A percentile compares a stretch with the other conserved stretches of the same genome.
These are phyloP conservation scores for Coffea humblotiana DNA, from an alignment of 305 asterid species.

Conservation along the genomic window DNA sequence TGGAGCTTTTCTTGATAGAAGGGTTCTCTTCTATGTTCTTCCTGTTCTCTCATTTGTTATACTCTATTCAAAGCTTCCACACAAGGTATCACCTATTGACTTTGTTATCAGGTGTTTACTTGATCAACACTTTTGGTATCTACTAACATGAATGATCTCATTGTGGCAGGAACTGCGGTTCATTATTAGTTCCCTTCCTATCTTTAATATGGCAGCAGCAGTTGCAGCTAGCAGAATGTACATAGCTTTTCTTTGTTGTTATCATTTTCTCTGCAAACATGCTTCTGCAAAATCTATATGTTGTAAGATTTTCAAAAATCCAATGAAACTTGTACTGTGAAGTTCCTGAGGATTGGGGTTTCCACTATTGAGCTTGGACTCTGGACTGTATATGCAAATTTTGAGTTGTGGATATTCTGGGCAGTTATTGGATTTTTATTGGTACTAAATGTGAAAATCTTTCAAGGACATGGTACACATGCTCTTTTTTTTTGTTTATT, in stretches of 20 bases:
- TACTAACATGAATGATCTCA: constrained; percentile 21
- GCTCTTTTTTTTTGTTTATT: too few relatives aligned
- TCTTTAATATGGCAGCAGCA: constrained; percentile 91
- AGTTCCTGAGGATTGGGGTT: neutral
- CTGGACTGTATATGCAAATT: neutral
- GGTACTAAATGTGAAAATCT: neutral
- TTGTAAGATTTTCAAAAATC: neutral
- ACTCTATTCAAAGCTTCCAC: constrained; percentile 94
- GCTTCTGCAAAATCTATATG: neutral
- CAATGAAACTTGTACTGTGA: neutral
- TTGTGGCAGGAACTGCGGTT: constrained; percentile 93
- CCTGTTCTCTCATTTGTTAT: constrained; percentile 79
- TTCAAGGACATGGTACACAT: neutral
- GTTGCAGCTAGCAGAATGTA: constrained; percentile 93
- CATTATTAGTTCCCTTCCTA: constrained; percentile 85
- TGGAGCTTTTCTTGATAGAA: constrained; percentile 81
- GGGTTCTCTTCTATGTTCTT: constrained; percentile 56
- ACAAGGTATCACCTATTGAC: constrained; percentile 61
- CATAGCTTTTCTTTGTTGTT: constrained; percentile 24
- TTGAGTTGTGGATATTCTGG: neutral
- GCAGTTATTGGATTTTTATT: neutral
- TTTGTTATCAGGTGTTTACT: constrained; percentile 20
- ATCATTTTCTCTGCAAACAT: neutral
- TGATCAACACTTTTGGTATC: constrained; percentile 16
- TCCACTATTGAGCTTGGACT: neutral